Evolutionary conservation across 257 asterid genomes (phyloP).

Genomic region (Penstemon newberryi): DNA sequence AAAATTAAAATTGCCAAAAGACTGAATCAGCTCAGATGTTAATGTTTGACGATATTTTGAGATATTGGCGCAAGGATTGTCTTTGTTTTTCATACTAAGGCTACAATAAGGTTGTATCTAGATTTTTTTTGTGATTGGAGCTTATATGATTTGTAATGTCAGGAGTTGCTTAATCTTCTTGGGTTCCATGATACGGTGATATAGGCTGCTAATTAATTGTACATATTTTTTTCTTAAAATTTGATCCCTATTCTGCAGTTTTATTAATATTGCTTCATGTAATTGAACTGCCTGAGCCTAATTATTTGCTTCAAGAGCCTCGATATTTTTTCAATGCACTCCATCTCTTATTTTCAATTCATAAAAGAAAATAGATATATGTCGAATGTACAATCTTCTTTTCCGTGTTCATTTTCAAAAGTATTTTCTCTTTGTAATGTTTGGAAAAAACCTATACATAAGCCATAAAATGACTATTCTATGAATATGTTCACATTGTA

Average conservation of each 20-base stretch:
- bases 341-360: slow-evolving; percentile 19
- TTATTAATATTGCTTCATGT: neutral
- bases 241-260: neutral
- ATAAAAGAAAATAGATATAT: slow-evolving; percentile 1
- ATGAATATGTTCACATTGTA: slow-evolving; percentile 14
- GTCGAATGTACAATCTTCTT: neutral
- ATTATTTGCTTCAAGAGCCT: slow-evolving; percentile 21
- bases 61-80: neutral
- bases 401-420: slow-evolving; percentile 3
- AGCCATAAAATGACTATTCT: neutral
- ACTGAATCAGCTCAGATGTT: slow-evolving; percentile 4
- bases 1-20: neutral
- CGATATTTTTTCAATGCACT: slow-evolving; percentile 4
- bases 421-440: neutral
- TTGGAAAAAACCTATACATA: neutral
- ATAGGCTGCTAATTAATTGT: neutral
- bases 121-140: neutral
- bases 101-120: neutral
- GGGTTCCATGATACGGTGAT: slow-evolving; percentile 8
- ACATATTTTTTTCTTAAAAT: neutral
- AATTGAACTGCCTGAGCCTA: slow-evolving; percentile 3
- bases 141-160: neutral
- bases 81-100: neutral
- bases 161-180: slow-evolving; percentile 7
- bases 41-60: neutral